Percentiles rank a stretch among this genome's conserved stretches.
Evolutionary conservation across 2,329 filamentous ascomycete species (phyloP).

Genomic region (Lasiodiplodia theobromae): DNA sequence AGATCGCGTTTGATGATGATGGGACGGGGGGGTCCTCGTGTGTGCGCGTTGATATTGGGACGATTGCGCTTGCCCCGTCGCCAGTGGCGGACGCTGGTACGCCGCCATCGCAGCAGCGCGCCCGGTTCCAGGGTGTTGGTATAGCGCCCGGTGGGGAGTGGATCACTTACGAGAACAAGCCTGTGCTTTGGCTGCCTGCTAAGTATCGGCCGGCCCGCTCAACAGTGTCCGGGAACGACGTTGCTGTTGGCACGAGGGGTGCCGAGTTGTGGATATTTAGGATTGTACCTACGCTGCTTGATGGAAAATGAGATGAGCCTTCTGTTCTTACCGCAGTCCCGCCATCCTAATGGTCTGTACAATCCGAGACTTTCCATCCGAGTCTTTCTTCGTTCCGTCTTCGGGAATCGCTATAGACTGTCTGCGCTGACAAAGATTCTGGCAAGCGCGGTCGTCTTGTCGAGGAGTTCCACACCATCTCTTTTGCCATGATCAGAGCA

Average conservation of each 20-base stretch:
- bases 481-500: too few species aligned
- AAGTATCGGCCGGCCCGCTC: slow-evolving; percentile 36
- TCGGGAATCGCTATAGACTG: too few species aligned
- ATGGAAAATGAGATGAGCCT: too few species aligned
- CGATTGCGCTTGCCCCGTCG: slow-evolving; percentile 31
- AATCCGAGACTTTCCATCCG: too few species aligned
- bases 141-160: slow-evolving; percentile 31
- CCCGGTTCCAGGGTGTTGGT: slow-evolving; percentile 26
- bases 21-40: slow-evolving; percentile 29
- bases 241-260: slow-evolving; percentile 27
- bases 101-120: slow-evolving; percentile 27
- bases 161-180: slow-evolving; percentile 34
- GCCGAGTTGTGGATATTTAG: too few species aligned
- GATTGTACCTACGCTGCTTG: too few species aligned
- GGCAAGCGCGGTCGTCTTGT: too few species aligned
- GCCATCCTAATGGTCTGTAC: too few species aligned
- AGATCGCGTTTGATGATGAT: slow-evolving; percentile 35
- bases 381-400: too few species aligned
- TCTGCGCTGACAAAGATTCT: too few species aligned
- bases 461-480: too few species aligned
- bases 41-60: slow-evolving; percentile 36
- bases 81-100: slow-evolving; percentile 13
- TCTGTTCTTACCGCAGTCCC: too few species aligned
- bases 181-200: slow-evolving; percentile 36
- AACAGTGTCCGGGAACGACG: slow-evolving; percentile 31